Percentiles rank a stretch among this genome's conserved stretches.
phyloP scores from a whole-genome alignment of 169 alveolate genomes.

The Pseudocohnilembus persalinus region DNA sequence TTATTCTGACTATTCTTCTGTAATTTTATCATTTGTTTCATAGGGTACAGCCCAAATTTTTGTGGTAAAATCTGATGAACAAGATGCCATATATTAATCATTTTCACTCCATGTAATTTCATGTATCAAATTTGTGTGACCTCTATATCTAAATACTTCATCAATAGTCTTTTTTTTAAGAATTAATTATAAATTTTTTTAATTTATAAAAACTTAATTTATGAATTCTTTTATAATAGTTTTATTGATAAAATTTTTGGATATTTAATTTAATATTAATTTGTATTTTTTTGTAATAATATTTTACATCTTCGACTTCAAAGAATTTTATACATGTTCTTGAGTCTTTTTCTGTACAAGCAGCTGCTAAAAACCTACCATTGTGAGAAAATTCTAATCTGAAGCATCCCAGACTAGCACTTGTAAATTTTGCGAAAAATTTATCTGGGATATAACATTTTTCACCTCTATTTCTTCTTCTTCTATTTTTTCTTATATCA shows the following conservation, averaged over 20 bases:
- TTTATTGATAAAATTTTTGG: too few species aligned
- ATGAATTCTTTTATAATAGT: too few species aligned
- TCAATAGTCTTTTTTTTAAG: slow-evolving; percentile 14
- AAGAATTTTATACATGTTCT: slow-evolving; percentile 72
- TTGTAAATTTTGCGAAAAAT: slow-evolving; percentile 55
- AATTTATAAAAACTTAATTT: not conserved
- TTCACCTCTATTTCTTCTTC: slow-evolving; percentile 59
- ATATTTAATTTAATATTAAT: too few species aligned
- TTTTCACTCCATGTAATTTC: slow-evolving; percentile 68
- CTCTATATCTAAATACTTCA: slow-evolving; percentile 41
- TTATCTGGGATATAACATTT: slow-evolving; percentile 58
- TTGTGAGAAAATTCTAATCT: slow-evolving; percentile 66
- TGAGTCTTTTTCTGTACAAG: slow-evolving; percentile 61
- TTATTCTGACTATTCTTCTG: slow-evolving; percentile 37
- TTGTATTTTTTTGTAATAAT: too few species aligned
- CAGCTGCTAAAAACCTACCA: slow-evolving; percentile 80
- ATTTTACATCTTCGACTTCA: slow-evolving; percentile 57
- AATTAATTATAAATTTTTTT: too few species aligned
- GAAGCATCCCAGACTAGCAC: slow-evolving; percentile 76
- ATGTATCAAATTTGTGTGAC: slow-evolving; percentile 81
- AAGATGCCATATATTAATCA: slow-evolving; percentile 59
- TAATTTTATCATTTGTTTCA: slow-evolving; percentile 8
- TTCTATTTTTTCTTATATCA: slow-evolving; percentile 45
- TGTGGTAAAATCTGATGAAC: slow-evolving; percentile 70
- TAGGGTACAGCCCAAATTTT: slow-evolving; percentile 69